Conservation (phyloP, 495 filamentous ascomycete species). For the Thozetella sp. region DNA sequence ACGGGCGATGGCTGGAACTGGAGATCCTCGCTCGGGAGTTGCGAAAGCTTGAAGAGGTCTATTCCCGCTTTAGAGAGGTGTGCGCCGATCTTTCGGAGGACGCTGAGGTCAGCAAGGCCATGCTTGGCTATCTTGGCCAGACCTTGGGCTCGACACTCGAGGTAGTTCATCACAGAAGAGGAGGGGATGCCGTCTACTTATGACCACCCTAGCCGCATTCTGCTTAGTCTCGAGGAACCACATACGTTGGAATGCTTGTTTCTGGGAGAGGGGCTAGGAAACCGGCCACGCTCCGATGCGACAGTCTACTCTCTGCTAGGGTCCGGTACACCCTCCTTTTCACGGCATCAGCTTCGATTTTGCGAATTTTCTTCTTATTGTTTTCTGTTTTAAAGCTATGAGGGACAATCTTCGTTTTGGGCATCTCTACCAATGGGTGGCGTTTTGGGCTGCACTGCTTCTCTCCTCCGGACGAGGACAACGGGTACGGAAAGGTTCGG, state of each 20-base stretch:
- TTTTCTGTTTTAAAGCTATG: too few species aligned
- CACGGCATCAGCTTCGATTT: background rate
- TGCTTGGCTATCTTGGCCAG: slow-evolving; percentile 43
- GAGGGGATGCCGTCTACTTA: slow-evolving; percentile 23
- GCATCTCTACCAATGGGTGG: background rate
- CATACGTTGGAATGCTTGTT: background rate
- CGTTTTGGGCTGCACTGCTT: background rate
- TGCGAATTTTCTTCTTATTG: too few species aligned
- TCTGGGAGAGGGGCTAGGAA: too few species aligned
- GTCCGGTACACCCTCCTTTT: background rate
- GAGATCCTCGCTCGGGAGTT: slow-evolving; percentile 48
- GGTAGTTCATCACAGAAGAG: slow-evolving; percentile 34
- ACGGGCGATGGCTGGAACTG: slow-evolving; percentile 42
- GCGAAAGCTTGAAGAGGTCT: slow-evolving; percentile 43
- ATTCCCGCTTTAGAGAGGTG: slow-evolving; percentile 39
- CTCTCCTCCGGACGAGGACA: background rate
- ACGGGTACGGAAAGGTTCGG: background rate
- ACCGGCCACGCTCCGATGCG: too few species aligned
- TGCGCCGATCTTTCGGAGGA: slow-evolving; percentile 40
- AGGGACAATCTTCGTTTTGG: background rate
- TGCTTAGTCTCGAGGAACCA: background rate
- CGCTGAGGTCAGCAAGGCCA: slow-evolving; percentile 37
- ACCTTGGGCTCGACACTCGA: slow-evolving; percentile 34
- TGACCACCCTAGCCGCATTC: background rate
- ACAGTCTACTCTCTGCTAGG: too few species aligned